These are phyloP conservation scores for Podaxis carcinomalis DNA, from an alignment of 768 basidiomycete genomes.

Conservation along the genomic window DNA sequence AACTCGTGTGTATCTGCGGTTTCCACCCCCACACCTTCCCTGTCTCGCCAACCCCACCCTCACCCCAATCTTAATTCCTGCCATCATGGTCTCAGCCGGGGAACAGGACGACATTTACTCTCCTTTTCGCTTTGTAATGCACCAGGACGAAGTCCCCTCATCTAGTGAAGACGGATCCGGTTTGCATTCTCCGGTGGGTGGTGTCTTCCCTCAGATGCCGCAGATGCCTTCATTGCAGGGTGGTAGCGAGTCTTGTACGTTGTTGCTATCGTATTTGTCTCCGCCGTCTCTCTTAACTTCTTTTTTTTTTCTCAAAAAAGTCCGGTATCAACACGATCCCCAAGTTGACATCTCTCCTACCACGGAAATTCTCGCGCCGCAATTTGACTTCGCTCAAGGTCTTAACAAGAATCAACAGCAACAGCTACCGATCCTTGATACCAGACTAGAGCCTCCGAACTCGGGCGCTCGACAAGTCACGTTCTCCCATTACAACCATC, in stretches of 20 bases:
- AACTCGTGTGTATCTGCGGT: slow-evolving; percentile 7
- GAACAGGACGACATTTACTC: slow-evolving; percentile 51
- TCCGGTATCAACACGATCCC: slow-evolving; percentile 52
- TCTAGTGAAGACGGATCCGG: slow-evolving; percentile 77
- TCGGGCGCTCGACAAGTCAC: slow-evolving; percentile 34
- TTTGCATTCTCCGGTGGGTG: slow-evolving; percentile 68
- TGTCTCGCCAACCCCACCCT: background rate
- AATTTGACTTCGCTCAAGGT: slow-evolving; percentile 46
- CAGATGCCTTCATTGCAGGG: slow-evolving; percentile 10
- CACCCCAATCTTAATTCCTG: slow-evolving; percentile 21
- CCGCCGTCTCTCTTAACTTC: slow-evolving; percentile 34
- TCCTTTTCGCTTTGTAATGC: slow-evolving; percentile 47
- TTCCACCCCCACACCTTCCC: slow-evolving; percentile 1
- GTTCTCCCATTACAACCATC: slow-evolving; percentile 36
- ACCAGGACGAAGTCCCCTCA: slow-evolving; percentile 61
- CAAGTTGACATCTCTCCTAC: slow-evolving; percentile 35
- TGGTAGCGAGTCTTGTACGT: slow-evolving; percentile 14
- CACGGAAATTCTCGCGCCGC: slow-evolving; percentile 42
- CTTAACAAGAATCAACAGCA: slow-evolving; percentile 27
- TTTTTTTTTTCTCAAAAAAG: slow-evolving; percentile 52
- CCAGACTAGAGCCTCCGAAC: slow-evolving; percentile 39
- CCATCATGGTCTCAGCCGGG: slow-evolving; percentile 52
- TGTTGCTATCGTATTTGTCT: slow-evolving; percentile 47
- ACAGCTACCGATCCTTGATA: slow-evolving; percentile 47
- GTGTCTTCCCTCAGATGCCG: slow-evolving; percentile 22